Evolutionary conservation across 1,284 basidiomycete species (phyloP), one percentile per base, ranked within the genome.

Genomic region (Mycosarcoma mackinlayi): DNA sequence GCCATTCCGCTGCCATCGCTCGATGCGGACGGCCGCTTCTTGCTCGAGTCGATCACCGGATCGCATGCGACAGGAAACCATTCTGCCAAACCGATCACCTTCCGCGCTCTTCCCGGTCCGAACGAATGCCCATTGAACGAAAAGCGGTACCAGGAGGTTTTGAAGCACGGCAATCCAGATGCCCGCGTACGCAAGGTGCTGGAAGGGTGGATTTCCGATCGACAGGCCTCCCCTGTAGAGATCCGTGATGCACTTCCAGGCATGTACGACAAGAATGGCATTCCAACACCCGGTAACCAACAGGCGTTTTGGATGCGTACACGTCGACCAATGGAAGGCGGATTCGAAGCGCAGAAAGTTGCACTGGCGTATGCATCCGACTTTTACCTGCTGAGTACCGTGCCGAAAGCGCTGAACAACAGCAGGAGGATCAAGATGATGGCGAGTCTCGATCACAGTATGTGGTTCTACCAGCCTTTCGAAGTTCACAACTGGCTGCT

Each of bases 391-490:
- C 67, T 80, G n/a, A 66, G 58, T 42, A 75, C 79, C 6, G 65
- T 81, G 3, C 55, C 70, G 37, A 80, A 78, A 40, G 77, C 80
- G 6, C 52, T 75, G 6, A 62, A 75, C 30, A 73, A 60, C 41
- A 53, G 60, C 34, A 41, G 61, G 8, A 53, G 49, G 19, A 65
- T 77, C 56, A 65, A 75, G 45, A 82, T 82, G 80, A 80, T 81
- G 77, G 78, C 80, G 8, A 73, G 66, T 25, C 46, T 82, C 5
- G 79, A 82, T 55, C 80, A 82, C 55, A 68, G 64, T 24, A 82
- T 82, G 78, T 79, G 75, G 75, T 82, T 80, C 60, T 75, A 79
- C 55, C 66, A 78, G 31, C 48, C 70, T 6, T 82, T 82, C 40
- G 57, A 75, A 34, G 75, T 79, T 23, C 56, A 63, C 47, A 61